Conservation (phyloP, 2,329 filamentous ascomycete genomes). For the Nigrograna mackinnonii region DNA sequence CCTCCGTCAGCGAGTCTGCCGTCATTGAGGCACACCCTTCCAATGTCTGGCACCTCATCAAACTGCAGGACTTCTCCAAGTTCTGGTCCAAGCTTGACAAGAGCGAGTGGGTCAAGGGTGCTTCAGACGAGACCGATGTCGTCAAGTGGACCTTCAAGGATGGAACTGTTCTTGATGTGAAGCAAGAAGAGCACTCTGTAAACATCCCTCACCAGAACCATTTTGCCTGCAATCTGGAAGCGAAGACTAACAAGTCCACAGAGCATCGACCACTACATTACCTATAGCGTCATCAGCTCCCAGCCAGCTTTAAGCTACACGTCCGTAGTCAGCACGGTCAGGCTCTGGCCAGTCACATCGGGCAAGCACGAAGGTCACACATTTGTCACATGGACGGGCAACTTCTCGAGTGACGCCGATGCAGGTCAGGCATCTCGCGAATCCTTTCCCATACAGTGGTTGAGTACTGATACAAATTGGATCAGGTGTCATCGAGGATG, state of each 20-base stretch:
- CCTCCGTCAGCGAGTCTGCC: constrained; percentile 66
- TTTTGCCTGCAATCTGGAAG: too few species aligned
- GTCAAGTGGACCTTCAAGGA: constrained; percentile 74
- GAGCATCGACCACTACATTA: constrained; percentile 76
- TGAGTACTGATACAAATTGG: constrained; percentile 5
- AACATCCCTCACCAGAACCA: too few species aligned
- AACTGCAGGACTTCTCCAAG: constrained; percentile 69
- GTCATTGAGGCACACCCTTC: constrained; percentile 70
- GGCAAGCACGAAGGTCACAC: constrained; percentile 67
- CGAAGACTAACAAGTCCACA: constrained; percentile 39
- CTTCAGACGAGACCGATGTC: constrained; percentile 66
- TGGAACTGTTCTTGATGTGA: constrained; percentile 69
- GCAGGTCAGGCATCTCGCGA: constrained; percentile 57
- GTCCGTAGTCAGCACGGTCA: constrained; percentile 68
- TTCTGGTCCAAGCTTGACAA: constrained; percentile 68
- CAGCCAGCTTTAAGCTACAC: constrained; percentile 69
- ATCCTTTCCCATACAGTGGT: background rate
- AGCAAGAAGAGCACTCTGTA: constrained; percentile 77
- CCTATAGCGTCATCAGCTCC: constrained; percentile 71
- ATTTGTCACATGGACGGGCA: constrained; percentile 70
- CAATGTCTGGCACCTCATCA: constrained; percentile 74
- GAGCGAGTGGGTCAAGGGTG: constrained; percentile 66
- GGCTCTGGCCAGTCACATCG: constrained; percentile 67
- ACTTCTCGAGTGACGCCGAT: constrained; percentile 73
- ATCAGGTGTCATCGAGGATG: constrained; percentile 71